Percentiles rank a stretch among this genome's conserved stretches.
Evolutionary conservation across 345 rosid genomes (phyloP).

Genomic region (Murraya koenigii): DNA sequence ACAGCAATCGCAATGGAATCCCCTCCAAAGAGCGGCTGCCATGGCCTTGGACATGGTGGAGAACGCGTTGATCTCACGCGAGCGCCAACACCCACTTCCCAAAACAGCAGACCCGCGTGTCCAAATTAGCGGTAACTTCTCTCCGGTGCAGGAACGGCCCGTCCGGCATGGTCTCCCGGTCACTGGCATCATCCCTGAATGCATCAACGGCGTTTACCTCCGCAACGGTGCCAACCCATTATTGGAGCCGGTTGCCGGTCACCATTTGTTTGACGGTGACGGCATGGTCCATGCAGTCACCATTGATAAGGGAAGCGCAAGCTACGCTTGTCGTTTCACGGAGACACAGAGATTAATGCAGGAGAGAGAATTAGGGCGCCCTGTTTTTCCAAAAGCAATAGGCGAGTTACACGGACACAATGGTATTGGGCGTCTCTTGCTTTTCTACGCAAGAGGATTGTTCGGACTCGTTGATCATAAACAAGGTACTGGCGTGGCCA

Average conservation of each 20-base stretch:
- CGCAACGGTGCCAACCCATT: conserved; percentile 97
- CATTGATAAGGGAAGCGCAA: conserved; percentile 51
- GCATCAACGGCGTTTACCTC: conserved; percentile 78
- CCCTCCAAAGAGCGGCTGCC: conserved; percentile 67
- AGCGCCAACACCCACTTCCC: conserved; percentile 62
- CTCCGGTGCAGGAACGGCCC: conserved; percentile 79
- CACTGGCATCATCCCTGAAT: conserved; percentile 63
- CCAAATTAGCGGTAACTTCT: conserved; percentile 87
- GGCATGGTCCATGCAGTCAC: conserved; percentile 92
- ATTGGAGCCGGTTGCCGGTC: conserved; percentile 81
- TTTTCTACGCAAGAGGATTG: conserved; percentile 69
- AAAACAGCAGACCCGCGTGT: conserved; percentile 80
- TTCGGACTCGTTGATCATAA: conserved; percentile 61
- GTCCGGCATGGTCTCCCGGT: conserved; percentile 52
- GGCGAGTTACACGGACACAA: conserved; percentile 89
- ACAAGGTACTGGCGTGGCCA: conserved; percentile 80
- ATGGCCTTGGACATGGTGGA: conserved; percentile 65
- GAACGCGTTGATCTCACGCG: conserved; percentile 55
- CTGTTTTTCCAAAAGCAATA: conserved; percentile 85
- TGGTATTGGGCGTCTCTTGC: conserved; percentile 67
- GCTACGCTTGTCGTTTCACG: conserved; percentile 90
- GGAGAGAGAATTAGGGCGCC: conserved; percentile 48
- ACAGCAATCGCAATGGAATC: conserved; percentile 41
- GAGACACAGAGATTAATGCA: conserved; percentile 62
- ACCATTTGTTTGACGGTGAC: conserved; percentile 93